Evolutionary conservation across 1,284 basidiomycete species (phyloP).

Genomic region (Grifola frondosa): DNA sequence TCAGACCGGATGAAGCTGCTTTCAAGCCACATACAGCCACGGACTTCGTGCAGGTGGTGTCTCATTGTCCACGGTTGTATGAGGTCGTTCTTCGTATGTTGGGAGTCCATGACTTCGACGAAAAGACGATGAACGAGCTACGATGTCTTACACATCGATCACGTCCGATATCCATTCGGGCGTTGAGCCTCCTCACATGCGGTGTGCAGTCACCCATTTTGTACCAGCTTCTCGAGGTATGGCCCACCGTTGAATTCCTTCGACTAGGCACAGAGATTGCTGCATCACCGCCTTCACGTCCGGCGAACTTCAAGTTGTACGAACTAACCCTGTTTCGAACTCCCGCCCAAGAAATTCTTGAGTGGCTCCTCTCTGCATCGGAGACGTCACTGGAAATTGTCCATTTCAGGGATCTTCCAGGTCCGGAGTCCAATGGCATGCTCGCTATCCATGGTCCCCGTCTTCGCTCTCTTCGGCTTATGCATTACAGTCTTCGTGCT

Average conservation of each 20-base stretch:
- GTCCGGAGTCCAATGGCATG: conserved; percentile 23
- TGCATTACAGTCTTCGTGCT: conserved; percentile 34
- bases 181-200: conserved; percentile 37
- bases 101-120: conserved; percentile 33
- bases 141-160: conserved; percentile 13
- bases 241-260: conserved; percentile 40
- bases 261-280: conserved; percentile 40
- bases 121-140: conserved; percentile 26
- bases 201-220: conserved; percentile 46
- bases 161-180: conserved; percentile 30
- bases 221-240: conserved; percentile 43
- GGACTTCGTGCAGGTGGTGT: conserved; percentile 30
- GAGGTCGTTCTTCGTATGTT: conserved; percentile 34
- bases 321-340: conserved; percentile 42
- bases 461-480: conserved; percentile 44
- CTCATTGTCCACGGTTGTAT: conserved; percentile 37
- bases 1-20: conserved; percentile 5
- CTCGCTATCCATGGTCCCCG: conserved; percentile 32
- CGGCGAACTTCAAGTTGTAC: conserved; percentile 33
- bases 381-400: conserved; percentile 37
- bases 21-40: background rate
- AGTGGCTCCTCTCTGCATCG: conserved; percentile 42
- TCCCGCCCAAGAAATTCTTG: conserved; percentile 30
- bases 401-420: conserved; percentile 39
- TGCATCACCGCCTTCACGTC: conserved; percentile 30